phyloP scores from a whole-genome alignment of 495 filamentous ascomycete species.

The Penicillium manginii region DNA sequence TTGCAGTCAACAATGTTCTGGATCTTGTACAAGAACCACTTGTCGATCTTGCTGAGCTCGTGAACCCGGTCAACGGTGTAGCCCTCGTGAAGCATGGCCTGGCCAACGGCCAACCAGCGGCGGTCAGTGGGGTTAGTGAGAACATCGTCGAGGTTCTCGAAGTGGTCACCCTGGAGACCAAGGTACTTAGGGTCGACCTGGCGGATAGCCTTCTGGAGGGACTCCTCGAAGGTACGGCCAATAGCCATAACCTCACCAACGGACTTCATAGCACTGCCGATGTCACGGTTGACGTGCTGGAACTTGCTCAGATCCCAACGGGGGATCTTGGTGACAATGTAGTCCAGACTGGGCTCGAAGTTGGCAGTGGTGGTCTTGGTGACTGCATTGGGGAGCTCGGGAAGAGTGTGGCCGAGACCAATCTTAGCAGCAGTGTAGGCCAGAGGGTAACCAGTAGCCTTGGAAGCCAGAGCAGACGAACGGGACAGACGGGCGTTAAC shows the following conservation, averaged over 20 bases:
- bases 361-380: constrained; percentile 99
- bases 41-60: constrained; percentile 96
- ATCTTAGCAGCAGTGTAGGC: constrained; percentile 98
- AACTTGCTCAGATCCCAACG: constrained; percentile 98
- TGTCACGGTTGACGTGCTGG: constrained; percentile 96
- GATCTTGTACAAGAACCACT: constrained; percentile 98
- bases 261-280: constrained; percentile 97
- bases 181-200: constrained; percentile 91
- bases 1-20: constrained; percentile 93
- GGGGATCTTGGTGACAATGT: constrained; percentile 98
- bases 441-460: constrained; percentile 94
- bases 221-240: constrained; percentile 96
- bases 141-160: constrained; percentile 88
- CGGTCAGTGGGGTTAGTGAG: constrained; percentile 92
- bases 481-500: constrained; percentile 95
- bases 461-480: constrained; percentile 93
- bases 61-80: constrained; percentile 90
- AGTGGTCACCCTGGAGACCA: constrained; percentile 94
- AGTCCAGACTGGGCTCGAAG: constrained; percentile 96
- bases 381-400: constrained; percentile 94
- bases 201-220: constrained; percentile 97
- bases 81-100: constrained; percentile 95
- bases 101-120: constrained; percentile 94
- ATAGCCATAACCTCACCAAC: constrained; percentile 99
- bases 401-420: constrained; percentile 89